These are phyloP conservation scores for Hansenula anomala DNA, from an alignment of 1,139 yeast species.

Conservation along the genomic window DNA sequence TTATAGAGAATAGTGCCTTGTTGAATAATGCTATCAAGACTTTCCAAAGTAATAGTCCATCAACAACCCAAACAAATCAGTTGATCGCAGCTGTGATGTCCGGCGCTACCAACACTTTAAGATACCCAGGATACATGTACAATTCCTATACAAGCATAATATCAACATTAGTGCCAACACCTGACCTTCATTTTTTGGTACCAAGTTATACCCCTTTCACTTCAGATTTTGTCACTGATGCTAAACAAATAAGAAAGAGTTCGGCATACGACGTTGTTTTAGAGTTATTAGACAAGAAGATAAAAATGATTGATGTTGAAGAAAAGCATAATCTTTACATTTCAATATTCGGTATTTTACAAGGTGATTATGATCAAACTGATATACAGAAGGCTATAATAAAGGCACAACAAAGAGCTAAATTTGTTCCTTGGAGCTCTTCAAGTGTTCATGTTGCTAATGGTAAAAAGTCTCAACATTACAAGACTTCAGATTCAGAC, in stretches of 20 bases:
- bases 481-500: constrained; percentile 26
- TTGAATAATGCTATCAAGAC: constrained; percentile 31
- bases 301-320: constrained; percentile 64
- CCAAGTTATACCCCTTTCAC: constrained; percentile 90
- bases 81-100: constrained; percentile 83
- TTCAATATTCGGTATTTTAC: constrained; percentile 69
- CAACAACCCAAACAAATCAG: constrained; percentile 66
- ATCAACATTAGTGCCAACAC: constrained; percentile 82
- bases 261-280: constrained; percentile 82
- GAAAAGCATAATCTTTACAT: constrained; percentile 49
- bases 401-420: constrained; percentile 72
- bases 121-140: constrained; percentile 92
- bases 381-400: constrained; percentile 79
- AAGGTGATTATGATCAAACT: constrained; percentile 67
- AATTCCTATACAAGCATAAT: constrained; percentile 79
- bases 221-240: constrained; percentile 50
- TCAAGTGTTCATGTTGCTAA: constrained; percentile 75
- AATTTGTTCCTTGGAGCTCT: constrained; percentile 86
- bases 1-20: constrained; percentile 86
- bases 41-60: constrained; percentile 33
- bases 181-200: constrained; percentile 80
- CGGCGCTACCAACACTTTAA: constrained; percentile 76
- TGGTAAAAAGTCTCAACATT: constrained; percentile 69
- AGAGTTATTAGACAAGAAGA: constrained; percentile 74
- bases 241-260: constrained; percentile 62